Evolutionary conservation across 2,329 filamentous ascomycete genomes (phyloP).

Genomic region (Pyrenophora graminea): DNA sequence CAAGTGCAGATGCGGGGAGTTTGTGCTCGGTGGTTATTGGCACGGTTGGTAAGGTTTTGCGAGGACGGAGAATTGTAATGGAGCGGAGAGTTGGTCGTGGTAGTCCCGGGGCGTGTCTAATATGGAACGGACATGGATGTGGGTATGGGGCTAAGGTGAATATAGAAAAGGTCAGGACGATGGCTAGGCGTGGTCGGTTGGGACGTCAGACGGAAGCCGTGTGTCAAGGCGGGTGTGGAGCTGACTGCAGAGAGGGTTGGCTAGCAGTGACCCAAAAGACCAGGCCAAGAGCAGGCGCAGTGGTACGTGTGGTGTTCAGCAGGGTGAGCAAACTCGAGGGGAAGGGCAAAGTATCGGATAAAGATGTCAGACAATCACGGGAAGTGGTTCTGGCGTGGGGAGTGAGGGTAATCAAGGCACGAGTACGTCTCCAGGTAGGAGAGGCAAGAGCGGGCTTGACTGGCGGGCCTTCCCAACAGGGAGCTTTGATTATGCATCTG

Average conservation of each 20-base stretch:
- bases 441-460: conserved; percentile 27
- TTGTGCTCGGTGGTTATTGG: too few relatives aligned
- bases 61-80: conserved; percentile 8
- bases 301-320: conserved; percentile 19
- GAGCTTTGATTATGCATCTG: conserved; percentile 40
- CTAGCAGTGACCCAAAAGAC: conserved; percentile 19
- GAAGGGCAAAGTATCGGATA: conserved; percentile 11
- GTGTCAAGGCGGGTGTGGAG: conserved; percentile 34
- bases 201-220: conserved; percentile 28
- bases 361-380: conserved; percentile 15
- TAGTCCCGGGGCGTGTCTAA: conserved; percentile 14
- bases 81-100: conserved; percentile 21
- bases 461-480: conserved; percentile 34
- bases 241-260: conserved; percentile 27
- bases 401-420: conserved; percentile 16
- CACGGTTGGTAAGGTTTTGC: conserved; percentile 13
- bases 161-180: conserved; percentile 29
- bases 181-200: conserved; percentile 23
- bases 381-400: conserved; percentile 16
- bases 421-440: conserved; percentile 28
- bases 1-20: not conserved
- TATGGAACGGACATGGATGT: conserved; percentile 23
- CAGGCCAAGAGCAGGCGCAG: conserved; percentile 18
- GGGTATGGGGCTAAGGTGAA: conserved; percentile 24
- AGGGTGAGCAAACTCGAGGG: conserved; percentile 12